Evolutionary conservation across 208 protist species (phyloP), one percentile per base, ranked within the genome.

Genomic region (Crithidia thermophila): DNA sequence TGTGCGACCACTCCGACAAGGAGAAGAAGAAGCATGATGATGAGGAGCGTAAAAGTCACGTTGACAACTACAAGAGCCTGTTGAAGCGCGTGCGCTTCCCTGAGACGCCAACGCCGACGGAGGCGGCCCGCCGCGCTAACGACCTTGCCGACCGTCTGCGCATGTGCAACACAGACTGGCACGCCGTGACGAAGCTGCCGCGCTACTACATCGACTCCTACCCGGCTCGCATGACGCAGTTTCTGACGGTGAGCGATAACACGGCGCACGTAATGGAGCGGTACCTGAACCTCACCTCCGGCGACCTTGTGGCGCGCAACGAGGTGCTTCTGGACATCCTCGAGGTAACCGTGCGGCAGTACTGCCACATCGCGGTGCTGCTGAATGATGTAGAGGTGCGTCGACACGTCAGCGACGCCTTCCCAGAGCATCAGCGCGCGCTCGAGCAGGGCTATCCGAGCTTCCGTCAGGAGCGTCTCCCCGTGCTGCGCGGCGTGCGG

Each of bases 101-200:
- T n/a, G 13, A 8, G 2, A n/a, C 46, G 31, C 60, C 40, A 11
- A 53, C 60, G 23, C 60, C 60, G 36, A 37, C 46, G 23, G 67
- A 60, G 59, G 67, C 67, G 28, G 51, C 59, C 34, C 50, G 36
- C 25, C 31, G 30, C 20, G 20, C 59, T 3, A n/a, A 33, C 21
- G 31, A 45, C 36, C 1, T 74, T 27, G 46, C 34, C 2, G 61
- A 66, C 11, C 67, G 67, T 10, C 27, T 70, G 20, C 40, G 42
- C 30, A 7, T 30, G 16, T 79, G 73, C 33, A 36, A 39, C 11
- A 79, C 73, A n/a, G 56, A 79, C 73, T 79, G 73, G 73, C 43
- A 43, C 25, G n/a, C 61, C 11, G 49, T 64, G 8, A 30, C 68
- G 13, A 40, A n/a, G 23, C 62, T 59, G 52, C 53, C 53, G 11